phyloP scores from a whole-genome alignment of 305 asterid genomes.

The Fraxinus floribunda region DNA sequence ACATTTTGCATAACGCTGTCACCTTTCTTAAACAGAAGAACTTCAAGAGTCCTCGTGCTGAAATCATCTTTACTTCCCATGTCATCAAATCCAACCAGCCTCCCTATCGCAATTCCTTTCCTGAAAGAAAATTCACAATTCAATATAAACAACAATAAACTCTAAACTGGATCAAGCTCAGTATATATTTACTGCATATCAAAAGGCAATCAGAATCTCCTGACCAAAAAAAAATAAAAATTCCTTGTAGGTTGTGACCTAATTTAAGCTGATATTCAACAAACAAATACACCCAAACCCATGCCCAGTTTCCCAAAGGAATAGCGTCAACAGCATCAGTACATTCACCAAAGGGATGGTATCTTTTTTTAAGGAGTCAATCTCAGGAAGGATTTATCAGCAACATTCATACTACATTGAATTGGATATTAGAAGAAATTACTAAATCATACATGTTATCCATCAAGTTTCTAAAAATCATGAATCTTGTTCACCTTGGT shows the following conservation, averaged over 20 bases:
- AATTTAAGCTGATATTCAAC: background rate
- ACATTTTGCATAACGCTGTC: conserved; percentile 1
- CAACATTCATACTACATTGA: background rate
- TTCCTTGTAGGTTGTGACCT: background rate
- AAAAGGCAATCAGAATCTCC: background rate
- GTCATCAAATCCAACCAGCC: conserved; percentile 82
- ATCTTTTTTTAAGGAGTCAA: background rate
- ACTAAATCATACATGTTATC: background rate
- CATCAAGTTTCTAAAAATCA: background rate
- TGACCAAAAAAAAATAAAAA: background rate
- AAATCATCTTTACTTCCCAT: conserved; percentile 91
- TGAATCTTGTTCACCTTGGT: background rate
- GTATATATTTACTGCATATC: background rate
- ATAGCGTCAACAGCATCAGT: background rate
- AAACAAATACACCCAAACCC: background rate
- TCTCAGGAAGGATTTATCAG: background rate
- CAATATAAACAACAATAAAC: background rate
- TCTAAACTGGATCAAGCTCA: background rate
- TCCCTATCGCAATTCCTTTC: conserved; percentile 75
- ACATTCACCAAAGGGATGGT: background rate
- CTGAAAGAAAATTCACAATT: conserved; percentile 33
- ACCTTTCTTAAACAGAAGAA: conserved; percentile 74
- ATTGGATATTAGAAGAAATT: background rate
- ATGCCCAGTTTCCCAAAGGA: background rate
- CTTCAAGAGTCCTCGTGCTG: conserved; percentile 61